Base-by-base conservation (phyloP, 352 stramenopile genomes). In the Phytophthora aleatoria region DNA sequence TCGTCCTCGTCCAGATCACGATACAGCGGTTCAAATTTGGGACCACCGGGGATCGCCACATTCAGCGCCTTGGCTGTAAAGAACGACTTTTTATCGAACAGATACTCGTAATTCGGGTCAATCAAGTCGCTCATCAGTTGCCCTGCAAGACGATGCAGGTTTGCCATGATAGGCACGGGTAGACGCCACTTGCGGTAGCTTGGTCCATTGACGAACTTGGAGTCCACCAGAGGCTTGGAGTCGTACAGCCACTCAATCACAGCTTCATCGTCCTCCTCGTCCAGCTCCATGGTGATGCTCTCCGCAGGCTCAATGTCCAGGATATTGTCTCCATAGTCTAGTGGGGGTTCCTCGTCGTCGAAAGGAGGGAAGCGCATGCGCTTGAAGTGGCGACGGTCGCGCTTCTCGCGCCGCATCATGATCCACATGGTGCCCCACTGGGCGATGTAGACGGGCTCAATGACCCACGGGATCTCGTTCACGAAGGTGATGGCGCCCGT, bases 391-490 rank as follows among this genome's bases (percentile, higher is more conserved):
- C 95, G 86, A 49, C 98, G 91, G 74, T 99, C 98, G 42, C 97
- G 84, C 77, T 99, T 99, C 76, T 99, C 98, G 42, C 97, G 89
- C 31, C 98, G 85, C 98, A 99, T 99, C 96, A 99, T 99, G 68
- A 99, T 97, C 98, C 98, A 99, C 80, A 99, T 99, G 15, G 96
- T 99, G 24, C 97, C 97, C 98, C 98, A 99, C 69, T 99, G 98
- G n/a, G 98, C 98, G 39, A 99, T 94, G 81, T 99, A 99, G 6
- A 99, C 89, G 0, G 97, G 98, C 86, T 99, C 98, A 64, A 99
- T 98, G 16, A 99, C 98, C 77, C 95, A 98, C 42, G 98, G 98
- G 43, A 99, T 90, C 69, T 99, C 97, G 77, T 99, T 99, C 45
- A 99, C 97, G 76, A 99, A 99, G 35, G 90, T 98, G 72, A 99